phyloP scores from a whole-genome alignment of 2,329 filamentous ascomycete species.

The Chaetothyriales sp. region DNA sequence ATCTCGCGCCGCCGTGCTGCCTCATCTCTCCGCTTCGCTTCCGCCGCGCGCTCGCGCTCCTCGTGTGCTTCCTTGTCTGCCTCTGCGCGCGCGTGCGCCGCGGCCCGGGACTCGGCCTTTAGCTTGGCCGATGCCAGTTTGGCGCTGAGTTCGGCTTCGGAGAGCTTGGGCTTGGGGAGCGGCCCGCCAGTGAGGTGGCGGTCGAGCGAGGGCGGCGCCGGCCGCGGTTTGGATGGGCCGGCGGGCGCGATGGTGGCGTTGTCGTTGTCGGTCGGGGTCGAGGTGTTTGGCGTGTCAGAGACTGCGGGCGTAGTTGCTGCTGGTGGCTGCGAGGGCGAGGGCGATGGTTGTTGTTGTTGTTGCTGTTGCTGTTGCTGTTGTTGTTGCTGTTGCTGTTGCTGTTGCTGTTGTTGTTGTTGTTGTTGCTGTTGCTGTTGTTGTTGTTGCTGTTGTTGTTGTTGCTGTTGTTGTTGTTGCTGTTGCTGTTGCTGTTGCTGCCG shows the following conservation, averaged over 20 bases:
- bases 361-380: slow-evolving; percentile 1
- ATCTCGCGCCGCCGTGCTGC: slow-evolving; percentile 40
- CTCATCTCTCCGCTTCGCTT: slow-evolving; percentile 40
- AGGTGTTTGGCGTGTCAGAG: slow-evolving; percentile 10
- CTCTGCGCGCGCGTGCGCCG: slow-evolving; percentile 51
- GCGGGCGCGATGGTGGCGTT: slow-evolving; percentile 4
- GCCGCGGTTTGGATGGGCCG: slow-evolving; percentile 11
- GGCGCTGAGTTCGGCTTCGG: slow-evolving; percentile 48
- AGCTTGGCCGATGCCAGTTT: slow-evolving; percentile 49
- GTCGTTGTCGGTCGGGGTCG: slow-evolving; percentile 1
- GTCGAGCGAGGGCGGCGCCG: slow-evolving; percentile 40
- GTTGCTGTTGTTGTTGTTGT: not conserved
- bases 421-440: too few relatives aligned
- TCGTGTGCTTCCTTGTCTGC: slow-evolving; percentile 53
- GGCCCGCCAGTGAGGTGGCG: slow-evolving; percentile 39
- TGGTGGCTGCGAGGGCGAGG: not conserved
- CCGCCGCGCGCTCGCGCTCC: slow-evolving; percentile 47
- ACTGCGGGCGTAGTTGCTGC: slow-evolving; percentile 5
- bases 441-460: not conserved
- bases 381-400: slow-evolving; percentile 3
- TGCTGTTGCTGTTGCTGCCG: not conserved
- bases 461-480: slow-evolving; percentile 1
- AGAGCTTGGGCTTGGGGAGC: slow-evolving; percentile 45
- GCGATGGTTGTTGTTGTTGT: slow-evolving; percentile 1
- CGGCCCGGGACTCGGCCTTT: slow-evolving; percentile 46